Percentiles rank a stretch among this genome's conserved stretches.
Evolutionary conservation across 164 flowering plant species (phyloP).

Genomic region (Annona squamosa): DNA sequence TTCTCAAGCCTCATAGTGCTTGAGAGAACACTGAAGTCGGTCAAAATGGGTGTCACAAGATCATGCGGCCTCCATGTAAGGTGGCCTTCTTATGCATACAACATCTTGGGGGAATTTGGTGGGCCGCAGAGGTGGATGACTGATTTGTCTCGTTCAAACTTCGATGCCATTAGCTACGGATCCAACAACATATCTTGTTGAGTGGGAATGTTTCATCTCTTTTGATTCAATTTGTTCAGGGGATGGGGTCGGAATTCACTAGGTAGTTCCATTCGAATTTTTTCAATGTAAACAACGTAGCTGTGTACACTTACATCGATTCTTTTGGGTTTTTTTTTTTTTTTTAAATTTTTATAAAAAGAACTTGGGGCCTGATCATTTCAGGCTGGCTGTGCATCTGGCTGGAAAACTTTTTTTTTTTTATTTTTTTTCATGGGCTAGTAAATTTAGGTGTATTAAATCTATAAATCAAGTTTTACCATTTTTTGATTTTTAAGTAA

Average conservation of each 20-base stretch:
- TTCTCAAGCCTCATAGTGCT: slow-evolving; percentile 89
- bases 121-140: slow-evolving; percentile 77
- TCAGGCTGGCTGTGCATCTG: too few relatives aligned
- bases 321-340: neutral
- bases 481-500: too few relatives aligned
- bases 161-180: slow-evolving; percentile 84
- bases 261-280: neutral
- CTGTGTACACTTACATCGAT: neutral
- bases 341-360: too few relatives aligned
- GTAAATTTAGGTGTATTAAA: too few relatives aligned
- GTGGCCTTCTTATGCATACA: slow-evolving; percentile 91
- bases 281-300: neutral
- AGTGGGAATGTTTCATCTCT: neutral
- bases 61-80: slow-evolving; percentile 39
- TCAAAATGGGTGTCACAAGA: slow-evolving; percentile 31
- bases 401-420: too few relatives aligned
- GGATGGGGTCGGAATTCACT: neutral
- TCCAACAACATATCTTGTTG: slow-evolving; percentile 56
- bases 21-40: slow-evolving; percentile 72
- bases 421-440: too few relatives aligned
- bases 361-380: too few relatives aligned
- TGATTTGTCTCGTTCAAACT: slow-evolving; percentile 67
- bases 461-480: too few relatives aligned
- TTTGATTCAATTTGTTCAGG: neutral
- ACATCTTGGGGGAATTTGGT: slow-evolving; percentile 48